Conservation (phyloP, 2,329 filamentous ascomycete species). For the Verticillium longisporum region DNA sequence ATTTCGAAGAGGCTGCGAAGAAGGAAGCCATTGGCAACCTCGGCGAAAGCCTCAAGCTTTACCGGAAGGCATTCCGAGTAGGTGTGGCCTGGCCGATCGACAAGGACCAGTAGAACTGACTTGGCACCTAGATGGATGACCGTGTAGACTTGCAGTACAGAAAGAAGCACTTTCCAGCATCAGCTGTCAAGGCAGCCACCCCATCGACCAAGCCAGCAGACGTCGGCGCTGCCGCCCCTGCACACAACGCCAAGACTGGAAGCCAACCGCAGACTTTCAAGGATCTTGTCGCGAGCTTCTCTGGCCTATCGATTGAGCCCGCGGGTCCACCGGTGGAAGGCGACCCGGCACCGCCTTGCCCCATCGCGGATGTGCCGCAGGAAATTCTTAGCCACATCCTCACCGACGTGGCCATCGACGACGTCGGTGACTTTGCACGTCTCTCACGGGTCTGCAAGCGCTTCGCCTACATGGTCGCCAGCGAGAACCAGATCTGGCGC, state of each 20-base stretch:
- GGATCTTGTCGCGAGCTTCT: slow-evolving; percentile 72
- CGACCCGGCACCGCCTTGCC: slow-evolving; percentile 66
- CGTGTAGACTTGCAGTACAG: slow-evolving; percentile 81
- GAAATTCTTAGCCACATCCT: slow-evolving; percentile 82
- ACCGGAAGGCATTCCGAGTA: slow-evolving; percentile 85
- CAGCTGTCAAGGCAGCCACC: slow-evolving; percentile 39
- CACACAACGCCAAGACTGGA: slow-evolving; percentile 19
- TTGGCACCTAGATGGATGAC: slow-evolving; percentile 64
- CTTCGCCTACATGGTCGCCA: slow-evolving; percentile 75
- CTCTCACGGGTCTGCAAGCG: slow-evolving; percentile 79
- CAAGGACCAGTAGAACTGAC: neutral
- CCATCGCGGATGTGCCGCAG: slow-evolving; percentile 68
- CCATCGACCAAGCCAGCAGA: slow-evolving; percentile 5
- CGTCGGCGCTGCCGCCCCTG: slow-evolving; percentile 16
- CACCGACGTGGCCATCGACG: slow-evolving; percentile 60
- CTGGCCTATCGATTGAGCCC: slow-evolving; percentile 59
- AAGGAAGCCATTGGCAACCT: slow-evolving; percentile 79
- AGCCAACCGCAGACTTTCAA: slow-evolving; percentile 47
- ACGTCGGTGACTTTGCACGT: slow-evolving; percentile 71
- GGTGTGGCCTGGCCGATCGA: slow-evolving; percentile 12
- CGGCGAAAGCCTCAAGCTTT: slow-evolving; percentile 81
- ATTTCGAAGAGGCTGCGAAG: slow-evolving; percentile 88
- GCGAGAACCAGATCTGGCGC: slow-evolving; percentile 84
- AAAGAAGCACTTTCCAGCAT: slow-evolving; percentile 80
- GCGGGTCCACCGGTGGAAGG: slow-evolving; percentile 66